Evolutionary conservation across 805 yeast genomes (phyloP), one percentile per base, ranked within the genome.

Genomic region (Starmerella gropengiesseri): DNA sequence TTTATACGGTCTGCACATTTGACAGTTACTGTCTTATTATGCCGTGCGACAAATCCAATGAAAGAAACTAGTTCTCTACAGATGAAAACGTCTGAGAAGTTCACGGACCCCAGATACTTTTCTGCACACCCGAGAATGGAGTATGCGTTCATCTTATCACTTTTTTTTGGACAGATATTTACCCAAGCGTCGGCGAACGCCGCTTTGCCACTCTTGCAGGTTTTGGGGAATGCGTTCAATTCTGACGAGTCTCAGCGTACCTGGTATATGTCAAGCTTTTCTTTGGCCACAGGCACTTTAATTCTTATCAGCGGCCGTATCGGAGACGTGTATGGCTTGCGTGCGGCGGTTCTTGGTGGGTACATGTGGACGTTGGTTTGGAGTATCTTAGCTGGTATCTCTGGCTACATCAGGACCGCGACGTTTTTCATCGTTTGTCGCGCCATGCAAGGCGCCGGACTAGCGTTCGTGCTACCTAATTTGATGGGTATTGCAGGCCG

Each of bases 201-300:
- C n/a, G 39, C 45, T 14, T 48, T 50, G 2, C 48, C 60, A 37
- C 35, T 61, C 35, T 41, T 59, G 39, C 40, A 53, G 13, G 54
- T 51, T 8, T 59, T 68, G 4, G 63, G 63, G 3, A 47, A 47
- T 11, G 41, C 53, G 23, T 66, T 64, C 31, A 50, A 53, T 21
- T 51, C 59, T 20, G 49, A 48, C 2, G 32, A 40, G 22, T 46
- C 56, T 7, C 52, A 56, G 3, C 65, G 65, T 6, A 58, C 64
- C 37, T 78, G 93, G 91, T 73, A 75, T 54, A 69, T 76, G 68
- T 84, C 86, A 1, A 71, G 83, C 1, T 79, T 74, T 56, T 75
- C 85, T 0, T 60, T 81, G 43, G 77, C 83, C 0, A 74, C 78
- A 5, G 89, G 89, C 8, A 77, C 89, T 0, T 77, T 81, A 49